A percentile compares a stretch with the other conserved stretches of the same genome.
Evolutionary conservation across 2,329 filamentous ascomycete genomes (phyloP).

Genomic region (Trichophyton verrucosum): DNA sequence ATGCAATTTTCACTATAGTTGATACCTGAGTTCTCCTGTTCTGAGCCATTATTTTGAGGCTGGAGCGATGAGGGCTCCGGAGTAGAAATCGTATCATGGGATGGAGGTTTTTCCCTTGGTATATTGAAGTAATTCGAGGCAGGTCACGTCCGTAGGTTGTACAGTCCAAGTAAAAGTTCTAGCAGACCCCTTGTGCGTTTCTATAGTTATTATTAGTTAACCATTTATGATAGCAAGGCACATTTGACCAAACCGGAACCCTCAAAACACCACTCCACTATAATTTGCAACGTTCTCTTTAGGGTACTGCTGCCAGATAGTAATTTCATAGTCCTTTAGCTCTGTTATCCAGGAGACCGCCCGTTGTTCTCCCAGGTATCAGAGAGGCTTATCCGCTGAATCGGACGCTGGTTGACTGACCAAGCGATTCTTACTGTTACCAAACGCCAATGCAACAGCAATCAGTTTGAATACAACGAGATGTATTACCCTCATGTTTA

Average conservation of each 20-base stretch:
- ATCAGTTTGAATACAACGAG: neutral
- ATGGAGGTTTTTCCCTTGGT: neutral
- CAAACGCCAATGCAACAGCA: neutral
- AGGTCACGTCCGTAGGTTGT: slow-evolving; percentile 5
- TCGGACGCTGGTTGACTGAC: neutral
- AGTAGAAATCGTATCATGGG: neutral
- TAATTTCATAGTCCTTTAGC: neutral
- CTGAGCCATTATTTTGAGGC: neutral
- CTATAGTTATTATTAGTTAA: neutral
- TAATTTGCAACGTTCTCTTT: neutral
- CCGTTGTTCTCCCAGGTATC: neutral
- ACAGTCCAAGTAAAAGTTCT: slow-evolving; percentile 8
- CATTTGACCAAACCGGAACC: neutral
- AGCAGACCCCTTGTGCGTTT: neutral
- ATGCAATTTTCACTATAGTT: neutral
- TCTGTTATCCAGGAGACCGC: neutral
- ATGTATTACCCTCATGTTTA: neutral
- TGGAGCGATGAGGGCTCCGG: neutral
- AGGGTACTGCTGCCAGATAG: neutral
- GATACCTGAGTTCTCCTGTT: neutral
- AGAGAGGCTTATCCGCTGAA: neutral
- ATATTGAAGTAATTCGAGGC: slow-evolving; percentile 8
- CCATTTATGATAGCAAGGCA: neutral
- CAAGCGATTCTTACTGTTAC: neutral
- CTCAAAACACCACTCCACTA: neutral